Conservation (phyloP, 2,329 filamentous ascomycete species). For the Fusarium agapanthi region DNA sequence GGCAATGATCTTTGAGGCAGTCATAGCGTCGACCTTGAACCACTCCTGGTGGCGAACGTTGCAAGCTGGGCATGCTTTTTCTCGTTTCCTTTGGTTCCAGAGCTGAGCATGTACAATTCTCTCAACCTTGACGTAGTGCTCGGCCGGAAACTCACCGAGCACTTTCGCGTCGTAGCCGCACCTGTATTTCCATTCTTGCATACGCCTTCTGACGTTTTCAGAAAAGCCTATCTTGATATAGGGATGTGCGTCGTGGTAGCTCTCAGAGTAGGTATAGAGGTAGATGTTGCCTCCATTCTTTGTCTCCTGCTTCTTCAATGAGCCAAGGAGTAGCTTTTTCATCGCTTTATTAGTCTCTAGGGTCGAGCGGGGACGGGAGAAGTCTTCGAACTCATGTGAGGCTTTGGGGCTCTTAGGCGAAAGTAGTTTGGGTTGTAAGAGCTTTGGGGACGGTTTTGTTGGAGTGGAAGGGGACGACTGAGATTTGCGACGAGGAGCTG, state of each 20-base stretch:
- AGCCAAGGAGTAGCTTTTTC: slow-evolving; percentile 14
- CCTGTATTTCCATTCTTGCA: slow-evolving; percentile 31
- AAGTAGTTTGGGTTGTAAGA: not conserved
- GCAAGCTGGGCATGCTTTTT: slow-evolving; percentile 39
- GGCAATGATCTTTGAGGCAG: slow-evolving; percentile 25
- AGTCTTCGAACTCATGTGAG: slow-evolving; percentile 34
- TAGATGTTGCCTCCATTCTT: slow-evolving; percentile 35
- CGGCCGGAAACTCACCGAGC: slow-evolving; percentile 15
- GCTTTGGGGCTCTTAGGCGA: not conserved
- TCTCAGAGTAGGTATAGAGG: slow-evolving; percentile 37
- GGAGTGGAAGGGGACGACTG: not conserved
- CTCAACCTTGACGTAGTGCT: slow-evolving; percentile 42
- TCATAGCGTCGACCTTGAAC: slow-evolving; percentile 36
- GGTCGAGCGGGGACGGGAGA: not conserved
- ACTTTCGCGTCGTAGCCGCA: slow-evolving; percentile 41
- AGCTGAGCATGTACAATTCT: slow-evolving; percentile 44
- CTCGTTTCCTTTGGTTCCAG: slow-evolving; percentile 36
- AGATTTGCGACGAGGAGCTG: not conserved
- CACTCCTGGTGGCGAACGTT: slow-evolving; percentile 39
- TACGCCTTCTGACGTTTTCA: slow-evolving; percentile 31
- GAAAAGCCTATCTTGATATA: slow-evolving; percentile 47
- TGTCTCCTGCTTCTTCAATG: not conserved
- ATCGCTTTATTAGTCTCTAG: slow-evolving; percentile 29
- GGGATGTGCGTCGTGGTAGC: slow-evolving; percentile 14
- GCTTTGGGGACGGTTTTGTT: not conserved